These are phyloP conservation scores for Verruconis gallopava DNA, from an alignment of 2,329 filamentous ascomycete genomes.

Conservation along the genomic window DNA sequence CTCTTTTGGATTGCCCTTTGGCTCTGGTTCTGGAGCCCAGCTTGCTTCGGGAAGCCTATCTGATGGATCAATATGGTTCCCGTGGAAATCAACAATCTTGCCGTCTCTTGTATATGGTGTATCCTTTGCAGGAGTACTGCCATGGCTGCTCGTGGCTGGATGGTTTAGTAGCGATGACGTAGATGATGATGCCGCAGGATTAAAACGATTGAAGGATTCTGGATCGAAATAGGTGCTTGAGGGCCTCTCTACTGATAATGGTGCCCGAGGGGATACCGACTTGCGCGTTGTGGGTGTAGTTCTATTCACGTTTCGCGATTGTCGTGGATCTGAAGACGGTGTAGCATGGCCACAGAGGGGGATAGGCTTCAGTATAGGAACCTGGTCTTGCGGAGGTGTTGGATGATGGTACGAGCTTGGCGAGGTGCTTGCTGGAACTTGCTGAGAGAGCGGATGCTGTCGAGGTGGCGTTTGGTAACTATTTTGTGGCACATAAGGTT, in stretches of 20 bases:
- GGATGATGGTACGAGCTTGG: constrained; percentile 22
- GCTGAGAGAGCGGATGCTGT: constrained; percentile 8
- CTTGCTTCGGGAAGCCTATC: constrained; percentile 66
- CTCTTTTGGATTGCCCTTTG: constrained; percentile 35
- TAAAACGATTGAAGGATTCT: constrained; percentile 62
- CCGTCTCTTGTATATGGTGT: background rate
- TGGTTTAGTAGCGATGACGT: constrained; percentile 12
- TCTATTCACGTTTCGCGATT: constrained; percentile 3
- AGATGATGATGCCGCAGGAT: constrained; percentile 38
- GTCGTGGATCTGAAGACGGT: constrained; percentile 1
- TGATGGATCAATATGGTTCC: constrained; percentile 64
- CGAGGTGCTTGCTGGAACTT: constrained; percentile 17
- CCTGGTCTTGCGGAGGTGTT: background rate
- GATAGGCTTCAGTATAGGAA: constrained; percentile 27
- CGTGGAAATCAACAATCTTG: constrained; percentile 57
- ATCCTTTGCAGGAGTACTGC: background rate
- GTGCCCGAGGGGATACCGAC: constrained; percentile 59
- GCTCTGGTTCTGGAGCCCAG: constrained; percentile 66
- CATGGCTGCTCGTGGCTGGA: constrained; percentile 24
- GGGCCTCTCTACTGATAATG: constrained; percentile 26
- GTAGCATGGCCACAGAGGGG: constrained; percentile 16
- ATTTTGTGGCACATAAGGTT: constrained; percentile 3
- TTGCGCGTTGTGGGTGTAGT: constrained; percentile 44
- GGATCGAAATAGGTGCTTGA: constrained; percentile 55
- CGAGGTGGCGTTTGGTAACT: constrained; percentile 5